Base-by-base conservation (phyloP, 352 stramenopile species). In the Peronosclerospora sorghi region DNA sequence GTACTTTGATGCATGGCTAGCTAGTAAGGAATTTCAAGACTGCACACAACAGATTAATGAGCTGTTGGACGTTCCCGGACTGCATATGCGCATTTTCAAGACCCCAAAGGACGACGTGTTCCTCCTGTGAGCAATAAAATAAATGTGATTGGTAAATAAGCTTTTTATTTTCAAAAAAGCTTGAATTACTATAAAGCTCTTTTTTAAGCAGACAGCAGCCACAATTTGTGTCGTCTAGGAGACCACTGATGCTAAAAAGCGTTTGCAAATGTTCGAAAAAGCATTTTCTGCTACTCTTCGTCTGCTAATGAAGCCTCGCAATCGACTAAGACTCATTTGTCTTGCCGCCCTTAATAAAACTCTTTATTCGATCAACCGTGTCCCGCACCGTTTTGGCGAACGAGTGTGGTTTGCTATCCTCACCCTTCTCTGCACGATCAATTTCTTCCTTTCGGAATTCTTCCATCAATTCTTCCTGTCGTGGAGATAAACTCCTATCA, bases 401-500 rank as follows among this genome's bases (percentile, higher is more conserved):
- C 51, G 79, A 78, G 49, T 89, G 73, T 42, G 73, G 77, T 65
- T 91, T 90, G 73, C 71, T 82, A 41, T 75, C 57, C 36, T 86
- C 73, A 41, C 79, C 78, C 51, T 73, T 80, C 38, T 74, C 68
- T 12, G 51, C 66, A 12, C 77, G 69, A 35, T 76, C 61, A 35
- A 86, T 46, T 55, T 95, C 83, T 55, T 93, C 81, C 46, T 95
- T 83, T 38, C 95, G 62, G 45, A 99, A 98, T 51, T 97, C 87
- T 53, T 96, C 42, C 66, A 99, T 86, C 13, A 98, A 66, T 49
- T 98, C 86, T 58, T 96, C 74, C 73, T 99, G 96, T 41, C 85
- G 71, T n/a, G 62, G 48, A 8, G 85, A 97, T 38, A 98, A 74
- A 42, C 84, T 87, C 40, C 74, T 90, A 35, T 8, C 45, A 19